These are phyloP conservation scores for Trichoderma sp. DNA, from an alignment of 2,329 filamentous ascomycete genomes.

Conservation along the genomic window DNA sequence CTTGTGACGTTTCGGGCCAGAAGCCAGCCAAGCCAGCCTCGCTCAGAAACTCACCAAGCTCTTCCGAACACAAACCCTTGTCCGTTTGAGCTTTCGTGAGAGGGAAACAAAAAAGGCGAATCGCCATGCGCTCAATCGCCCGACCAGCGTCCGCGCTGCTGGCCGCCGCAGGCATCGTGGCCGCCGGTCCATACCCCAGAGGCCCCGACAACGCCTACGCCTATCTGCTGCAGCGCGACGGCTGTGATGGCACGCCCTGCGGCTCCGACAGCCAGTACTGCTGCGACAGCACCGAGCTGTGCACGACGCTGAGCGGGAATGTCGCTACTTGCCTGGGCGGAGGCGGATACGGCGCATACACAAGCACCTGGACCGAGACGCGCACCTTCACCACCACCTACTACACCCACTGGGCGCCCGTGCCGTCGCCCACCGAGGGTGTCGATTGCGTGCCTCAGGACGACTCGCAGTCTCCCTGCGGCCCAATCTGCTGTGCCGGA, in stretches of 20 bases:
- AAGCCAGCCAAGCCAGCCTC: background rate
- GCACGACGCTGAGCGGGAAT: slow-evolving; percentile 51
- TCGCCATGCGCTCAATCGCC: slow-evolving; percentile 17
- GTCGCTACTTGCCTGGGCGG: slow-evolving; percentile 51
- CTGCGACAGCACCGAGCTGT: slow-evolving; percentile 51
- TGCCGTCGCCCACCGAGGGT: slow-evolving; percentile 46
- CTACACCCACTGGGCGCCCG: slow-evolving; percentile 51
- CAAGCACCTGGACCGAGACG: slow-evolving; percentile 63
- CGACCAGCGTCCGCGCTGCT: slow-evolving; percentile 34
- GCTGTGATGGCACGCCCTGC: slow-evolving; percentile 50
- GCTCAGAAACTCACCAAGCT: background rate
- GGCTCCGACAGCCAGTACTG: slow-evolving; percentile 58
- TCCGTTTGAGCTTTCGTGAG: background rate
- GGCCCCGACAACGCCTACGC: slow-evolving; percentile 51
- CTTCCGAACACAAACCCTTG: background rate
- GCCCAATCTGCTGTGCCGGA: slow-evolving; percentile 67
- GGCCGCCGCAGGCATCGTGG: slow-evolving; percentile 34
- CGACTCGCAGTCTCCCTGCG: slow-evolving; percentile 63
- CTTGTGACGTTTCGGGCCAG: background rate
- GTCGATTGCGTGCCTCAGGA: slow-evolving; percentile 52
- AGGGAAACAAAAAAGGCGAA: background rate
- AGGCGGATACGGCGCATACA: slow-evolving; percentile 43
- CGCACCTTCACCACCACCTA: slow-evolving; percentile 61
- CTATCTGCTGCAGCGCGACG: slow-evolving; percentile 47
- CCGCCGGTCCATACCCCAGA: slow-evolving; percentile 52